These are phyloP conservation scores for Onygena corvina DNA, from an alignment of 2,329 filamentous ascomycete genomes.

Conservation along the genomic window DNA sequence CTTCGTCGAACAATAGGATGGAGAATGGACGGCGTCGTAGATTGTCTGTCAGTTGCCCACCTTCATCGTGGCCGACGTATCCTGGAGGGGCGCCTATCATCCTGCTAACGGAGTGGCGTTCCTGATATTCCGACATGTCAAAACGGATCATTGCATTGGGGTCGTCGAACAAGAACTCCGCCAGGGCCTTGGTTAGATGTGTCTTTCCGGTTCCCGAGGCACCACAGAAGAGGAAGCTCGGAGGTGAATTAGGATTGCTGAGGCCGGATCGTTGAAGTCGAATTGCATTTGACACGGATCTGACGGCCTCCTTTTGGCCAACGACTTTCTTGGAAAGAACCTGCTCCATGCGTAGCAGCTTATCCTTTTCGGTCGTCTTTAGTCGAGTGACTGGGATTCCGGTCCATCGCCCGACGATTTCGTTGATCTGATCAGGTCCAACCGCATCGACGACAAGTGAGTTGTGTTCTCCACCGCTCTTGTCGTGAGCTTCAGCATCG, in stretches of 20 bases:
- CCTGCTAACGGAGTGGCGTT: slow-evolving; percentile 83
- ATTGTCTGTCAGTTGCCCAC: slow-evolving; percentile 88
- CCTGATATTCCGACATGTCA: slow-evolving; percentile 99
- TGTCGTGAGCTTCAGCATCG: slow-evolving; percentile 52
- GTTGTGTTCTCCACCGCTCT: slow-evolving; percentile 51
- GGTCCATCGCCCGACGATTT: slow-evolving; percentile 96
- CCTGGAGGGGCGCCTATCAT: slow-evolving; percentile 98
- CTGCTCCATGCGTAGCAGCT: slow-evolving; percentile 94
- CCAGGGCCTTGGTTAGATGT: slow-evolving; percentile 86
- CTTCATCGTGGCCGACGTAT: slow-evolving; percentile 92
- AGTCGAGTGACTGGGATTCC: slow-evolving; percentile 92
- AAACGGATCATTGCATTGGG: slow-evolving; percentile 96
- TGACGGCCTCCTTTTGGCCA: slow-evolving; percentile 86
- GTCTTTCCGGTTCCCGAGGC: slow-evolving; percentile 98
- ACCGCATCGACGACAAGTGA: slow-evolving; percentile 83
- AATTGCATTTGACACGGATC: slow-evolving; percentile 89
- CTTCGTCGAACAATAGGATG: slow-evolving; percentile 93
- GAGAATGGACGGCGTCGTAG: slow-evolving; percentile 93
- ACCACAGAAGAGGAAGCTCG: slow-evolving; percentile 97
- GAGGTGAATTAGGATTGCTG: slow-evolving; percentile 88
- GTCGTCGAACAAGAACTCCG: slow-evolving; percentile 96
- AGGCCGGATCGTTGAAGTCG: slow-evolving; percentile 89
- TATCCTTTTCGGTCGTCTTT: slow-evolving; percentile 93
- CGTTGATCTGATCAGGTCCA: slow-evolving; percentile 95
- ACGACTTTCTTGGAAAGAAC: slow-evolving; percentile 74